These are phyloP conservation scores for Plasmodium fragile DNA, from an alignment of 169 alveolate species.

Conservation along the genomic window DNA sequence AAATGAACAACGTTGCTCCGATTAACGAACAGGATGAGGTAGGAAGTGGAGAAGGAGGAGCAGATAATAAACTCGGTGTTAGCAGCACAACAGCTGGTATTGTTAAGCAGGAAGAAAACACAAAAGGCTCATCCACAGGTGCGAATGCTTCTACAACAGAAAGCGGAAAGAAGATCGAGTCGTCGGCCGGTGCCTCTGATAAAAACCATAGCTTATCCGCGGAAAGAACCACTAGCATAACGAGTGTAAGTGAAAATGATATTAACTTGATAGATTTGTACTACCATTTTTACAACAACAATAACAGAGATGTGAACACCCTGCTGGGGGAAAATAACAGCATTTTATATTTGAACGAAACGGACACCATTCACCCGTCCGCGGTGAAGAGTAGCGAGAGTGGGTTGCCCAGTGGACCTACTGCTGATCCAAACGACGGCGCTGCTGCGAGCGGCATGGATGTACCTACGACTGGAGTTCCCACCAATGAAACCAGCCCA, in stretches of 20 bases:
- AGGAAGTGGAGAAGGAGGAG: not conserved
- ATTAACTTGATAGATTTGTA: slow-evolving; percentile 60
- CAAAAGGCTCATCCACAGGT: not conserved
- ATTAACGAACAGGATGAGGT: not conserved
- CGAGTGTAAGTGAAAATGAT: slow-evolving; percentile 26
- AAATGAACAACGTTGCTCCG: not conserved
- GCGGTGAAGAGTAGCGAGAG: slow-evolving; percentile 1
- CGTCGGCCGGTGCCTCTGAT: not conserved
- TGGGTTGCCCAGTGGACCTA: not conserved
- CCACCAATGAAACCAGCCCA: not conserved
- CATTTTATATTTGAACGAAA: slow-evolving; percentile 45
- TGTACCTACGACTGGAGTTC: not conserved
- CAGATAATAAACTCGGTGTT: not conserved
- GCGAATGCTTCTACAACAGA: slow-evolving; percentile 35
- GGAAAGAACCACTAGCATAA: not conserved
- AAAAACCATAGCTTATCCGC: not conserved
- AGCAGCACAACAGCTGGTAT: not conserved
- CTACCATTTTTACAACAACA: slow-evolving; percentile 56
- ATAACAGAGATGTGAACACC: slow-evolving; percentile 46
- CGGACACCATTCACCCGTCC: slow-evolving; percentile 29
- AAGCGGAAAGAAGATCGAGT: slow-evolving; percentile 18
- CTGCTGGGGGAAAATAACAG: slow-evolving; percentile 63
- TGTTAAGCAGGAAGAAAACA: slow-evolving; percentile 64
- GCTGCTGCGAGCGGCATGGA: not conserved
- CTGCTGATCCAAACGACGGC: not conserved